Evolutionary conservation across 192 early-diverging fungal species (phyloP), one percentile per base, ranked within the genome.

Genomic region (Umbelopsis isabellina): DNA sequence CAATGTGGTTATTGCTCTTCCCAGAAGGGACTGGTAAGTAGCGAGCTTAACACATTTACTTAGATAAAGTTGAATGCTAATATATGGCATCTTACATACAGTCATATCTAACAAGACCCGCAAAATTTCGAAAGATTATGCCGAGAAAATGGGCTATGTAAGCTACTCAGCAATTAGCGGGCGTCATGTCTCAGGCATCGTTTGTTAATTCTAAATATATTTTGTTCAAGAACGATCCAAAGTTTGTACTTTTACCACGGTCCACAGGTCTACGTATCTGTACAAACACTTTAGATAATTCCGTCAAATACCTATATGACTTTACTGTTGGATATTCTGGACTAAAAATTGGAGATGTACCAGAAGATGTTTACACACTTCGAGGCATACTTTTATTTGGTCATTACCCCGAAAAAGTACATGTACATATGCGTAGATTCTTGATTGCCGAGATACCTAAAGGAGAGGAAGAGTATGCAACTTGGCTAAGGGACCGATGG

Each of bases 1-100:
- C 95, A 18, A 81, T 94, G 47, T 95, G 93, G 96, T 86, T 99
- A 25, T 83, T 97, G 20, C 86, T 99, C 21, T 99, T 96, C 82
- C 97, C 97, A 0, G 97, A 99, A 80, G 97, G 97, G 66, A 99
- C 97, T 16, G 78, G 78, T 80, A 70, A 27, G 25, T 13, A 44
- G 48, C 15, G 18, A 44, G 18, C n/a, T 27, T 21, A 6, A 2
- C 10, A 5, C 1, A 4, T 41, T 41, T 10, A 41, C 37, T 58
- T 47, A 9, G 11, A 20, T 6, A 23, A 37, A n/a, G 0, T 50
- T 49, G 18, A 52, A 55, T 23, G 23, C 16, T 27, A 47, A 21
- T 15, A 9, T 45, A 46, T 51, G 7, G 16, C 2, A 16, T 35
- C 3, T 68, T 46, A 20, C 37, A 0, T 23, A 13, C 44, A 75